Conservation (phyloP, 106 monocot species). For the Posidonia australis region DNA sequence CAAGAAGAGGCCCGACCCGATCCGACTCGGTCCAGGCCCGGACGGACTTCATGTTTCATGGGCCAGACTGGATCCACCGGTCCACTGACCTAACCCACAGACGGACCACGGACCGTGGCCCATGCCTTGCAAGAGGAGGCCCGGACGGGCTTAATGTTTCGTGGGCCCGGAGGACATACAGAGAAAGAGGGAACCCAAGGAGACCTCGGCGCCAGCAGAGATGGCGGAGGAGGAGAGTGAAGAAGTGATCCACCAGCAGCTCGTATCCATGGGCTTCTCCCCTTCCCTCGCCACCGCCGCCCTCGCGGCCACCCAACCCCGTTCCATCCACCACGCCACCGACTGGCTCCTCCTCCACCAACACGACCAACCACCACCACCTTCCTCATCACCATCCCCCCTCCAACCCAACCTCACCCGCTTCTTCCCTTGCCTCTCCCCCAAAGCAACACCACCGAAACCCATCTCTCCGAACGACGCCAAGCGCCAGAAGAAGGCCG, state of each 20-base stretch:
- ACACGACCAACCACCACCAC: neutral
- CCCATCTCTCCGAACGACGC: neutral
- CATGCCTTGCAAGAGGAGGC: too few relatives aligned
- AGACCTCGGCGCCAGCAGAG: too few relatives aligned
- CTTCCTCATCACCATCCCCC: neutral
- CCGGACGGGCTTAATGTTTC: too few relatives aligned
- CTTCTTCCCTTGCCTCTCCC: constrained; percentile 19
- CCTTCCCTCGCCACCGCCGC: constrained; percentile 45
- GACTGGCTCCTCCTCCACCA: constrained; percentile 62
- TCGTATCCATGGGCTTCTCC: constrained; percentile 74
- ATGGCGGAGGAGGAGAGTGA: too few relatives aligned
- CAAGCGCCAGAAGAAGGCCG: neutral
- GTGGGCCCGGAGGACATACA: too few relatives aligned
- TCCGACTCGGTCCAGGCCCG: too few relatives aligned
- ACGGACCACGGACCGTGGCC: too few relatives aligned
- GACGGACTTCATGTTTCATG: too few relatives aligned
- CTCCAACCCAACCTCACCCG: constrained; percentile 33
- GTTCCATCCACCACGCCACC: constrained; percentile 37
- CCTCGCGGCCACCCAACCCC: constrained; percentile 43
- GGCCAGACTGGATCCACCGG: too few relatives aligned
- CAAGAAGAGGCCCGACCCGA: too few relatives aligned
- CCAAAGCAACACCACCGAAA: constrained; percentile 1
- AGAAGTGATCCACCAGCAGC: constrained; percentile 19
- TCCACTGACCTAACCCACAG: too few relatives aligned
- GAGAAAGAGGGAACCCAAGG: too few relatives aligned